phyloP scores from a whole-genome alignment of 2,329 filamentous ascomycete genomes.

The Pseudopithomyces maydicus region DNA sequence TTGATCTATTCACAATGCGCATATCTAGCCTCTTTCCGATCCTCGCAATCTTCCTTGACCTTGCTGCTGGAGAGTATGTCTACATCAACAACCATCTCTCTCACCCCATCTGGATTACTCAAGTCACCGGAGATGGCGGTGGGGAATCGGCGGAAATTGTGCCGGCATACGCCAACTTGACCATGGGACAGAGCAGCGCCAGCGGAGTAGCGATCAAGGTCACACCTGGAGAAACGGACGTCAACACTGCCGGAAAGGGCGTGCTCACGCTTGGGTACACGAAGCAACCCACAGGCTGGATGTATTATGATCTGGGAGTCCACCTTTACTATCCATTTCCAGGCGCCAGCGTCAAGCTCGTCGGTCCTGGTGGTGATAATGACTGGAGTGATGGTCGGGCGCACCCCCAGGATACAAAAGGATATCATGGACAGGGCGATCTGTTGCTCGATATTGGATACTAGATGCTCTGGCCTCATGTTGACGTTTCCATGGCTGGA shows the following conservation, averaged over 20 bases:
- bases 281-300: constrained; percentile 13
- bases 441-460: constrained; percentile 9
- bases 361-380: constrained; percentile 16
- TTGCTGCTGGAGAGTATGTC: constrained; percentile 14
- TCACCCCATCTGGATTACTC: constrained; percentile 27
- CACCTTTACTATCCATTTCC: constrained; percentile 25
- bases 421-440: constrained; percentile 9
- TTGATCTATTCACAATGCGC: constrained; percentile 18
- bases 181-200: constrained; percentile 16
- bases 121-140: constrained; percentile 14
- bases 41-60: constrained; percentile 17
- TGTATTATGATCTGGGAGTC: constrained; percentile 33
- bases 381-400: constrained; percentile 4
- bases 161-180: constrained; percentile 6
- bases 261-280: constrained; percentile 31
- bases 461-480: neutral
- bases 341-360: constrained; percentile 21
- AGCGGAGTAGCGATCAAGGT: constrained; percentile 33
- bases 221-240: constrained; percentile 13
- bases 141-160: constrained; percentile 9
- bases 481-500: neutral
- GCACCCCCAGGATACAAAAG: constrained; percentile 2
- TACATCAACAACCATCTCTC: constrained; percentile 32
- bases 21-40: constrained; percentile 18
- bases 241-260: constrained; percentile 19